phyloP scores from a whole-genome alignment of 345 rosid species.

The Triadica sebifera region DNA sequence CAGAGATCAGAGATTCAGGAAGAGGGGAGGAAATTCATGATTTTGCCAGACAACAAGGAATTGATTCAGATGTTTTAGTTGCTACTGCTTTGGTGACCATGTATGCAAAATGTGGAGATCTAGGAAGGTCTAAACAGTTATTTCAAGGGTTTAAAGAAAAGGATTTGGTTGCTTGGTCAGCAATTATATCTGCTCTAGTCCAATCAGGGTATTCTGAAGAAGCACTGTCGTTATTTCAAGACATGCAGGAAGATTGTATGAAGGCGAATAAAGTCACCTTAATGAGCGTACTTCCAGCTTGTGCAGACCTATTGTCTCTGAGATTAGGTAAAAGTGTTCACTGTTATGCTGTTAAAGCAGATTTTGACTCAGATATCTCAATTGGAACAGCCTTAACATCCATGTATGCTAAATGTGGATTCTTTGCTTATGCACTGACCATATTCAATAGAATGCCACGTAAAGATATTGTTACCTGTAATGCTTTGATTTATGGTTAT shows the following conservation, averaged over 20 bases:
- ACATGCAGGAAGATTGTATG: constrained; percentile 42
- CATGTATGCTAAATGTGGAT: constrained; percentile 56
- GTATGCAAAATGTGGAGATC: constrained; percentile 56
- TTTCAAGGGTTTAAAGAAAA: constrained; percentile 32
- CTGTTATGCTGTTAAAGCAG: constrained; percentile 46
- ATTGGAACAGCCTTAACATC: constrained; percentile 51
- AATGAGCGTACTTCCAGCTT: constrained; percentile 51
- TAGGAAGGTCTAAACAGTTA: constrained; percentile 37
- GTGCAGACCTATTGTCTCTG: constrained; percentile 35
- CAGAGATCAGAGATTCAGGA: constrained; percentile 37
- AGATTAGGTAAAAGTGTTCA: constrained; percentile 59
- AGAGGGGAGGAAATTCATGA: constrained; percentile 43
- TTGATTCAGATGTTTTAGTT: constrained; percentile 40
- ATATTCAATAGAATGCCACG: constrained; percentile 41
- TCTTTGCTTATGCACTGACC: constrained; percentile 33
- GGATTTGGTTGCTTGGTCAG: constrained; percentile 65
- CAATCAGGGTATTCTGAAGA: constrained; percentile 50
- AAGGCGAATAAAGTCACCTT: constrained; percentile 48
- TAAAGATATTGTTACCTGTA: constrained; percentile 59
- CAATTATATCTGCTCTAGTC: constrained; percentile 46
- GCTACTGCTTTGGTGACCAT: constrained; percentile 53
- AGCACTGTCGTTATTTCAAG: constrained; percentile 46
- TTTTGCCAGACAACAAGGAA: constrained; percentile 30
- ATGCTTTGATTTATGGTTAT: constrained; percentile 56
- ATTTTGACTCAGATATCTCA: constrained; percentile 41